Conservation (phyloP, 2,329 filamentous ascomycete species). For the Aspergillus carbonarius region DNA sequence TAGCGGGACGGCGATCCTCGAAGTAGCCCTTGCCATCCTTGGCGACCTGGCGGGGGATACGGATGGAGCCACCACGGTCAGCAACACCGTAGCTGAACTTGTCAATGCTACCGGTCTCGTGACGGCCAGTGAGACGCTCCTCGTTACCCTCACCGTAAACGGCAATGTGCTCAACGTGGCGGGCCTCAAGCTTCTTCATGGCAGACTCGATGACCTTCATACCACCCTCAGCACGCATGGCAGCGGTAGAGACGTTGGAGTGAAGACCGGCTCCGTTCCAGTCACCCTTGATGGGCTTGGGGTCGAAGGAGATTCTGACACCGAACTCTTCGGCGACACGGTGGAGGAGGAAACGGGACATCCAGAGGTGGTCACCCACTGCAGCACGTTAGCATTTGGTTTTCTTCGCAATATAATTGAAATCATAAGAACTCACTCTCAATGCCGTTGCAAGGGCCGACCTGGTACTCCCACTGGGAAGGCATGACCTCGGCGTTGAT, state of each 20-base stretch:
- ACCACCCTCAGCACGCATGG: constrained; percentile 86
- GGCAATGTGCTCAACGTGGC: constrained; percentile 80
- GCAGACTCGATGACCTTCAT: constrained; percentile 91
- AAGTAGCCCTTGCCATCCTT: constrained; percentile 94
- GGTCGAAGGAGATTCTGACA: constrained; percentile 89
- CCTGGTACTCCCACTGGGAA: constrained; percentile 97
- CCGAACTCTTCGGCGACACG: constrained; percentile 96
- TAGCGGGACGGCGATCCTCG: constrained; percentile 78
- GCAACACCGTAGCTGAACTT: constrained; percentile 92
- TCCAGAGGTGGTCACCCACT: constrained; percentile 97
- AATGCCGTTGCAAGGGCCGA: constrained; percentile 86
- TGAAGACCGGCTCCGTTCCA: constrained; percentile 97
- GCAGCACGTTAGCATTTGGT: constrained; percentile 24
- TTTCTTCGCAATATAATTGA: background rate
- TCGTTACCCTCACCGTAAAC: constrained; percentile 97
- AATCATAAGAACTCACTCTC: constrained; percentile 59
- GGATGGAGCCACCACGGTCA: constrained; percentile 91
- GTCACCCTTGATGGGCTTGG: constrained; percentile 92
- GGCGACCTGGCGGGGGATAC: constrained; percentile 81
- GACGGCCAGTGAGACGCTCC: constrained; percentile 83
- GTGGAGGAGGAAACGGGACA: constrained; percentile 83
- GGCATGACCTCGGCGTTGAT: constrained; percentile 99
- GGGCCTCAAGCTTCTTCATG: constrained; percentile 78
- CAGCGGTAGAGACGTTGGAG: constrained; percentile 87
- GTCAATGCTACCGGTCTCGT: constrained; percentile 94